phyloP scores from a whole-genome alignment of 2,329 filamentous ascomycete species.

The Penicillium sp. region DNA sequence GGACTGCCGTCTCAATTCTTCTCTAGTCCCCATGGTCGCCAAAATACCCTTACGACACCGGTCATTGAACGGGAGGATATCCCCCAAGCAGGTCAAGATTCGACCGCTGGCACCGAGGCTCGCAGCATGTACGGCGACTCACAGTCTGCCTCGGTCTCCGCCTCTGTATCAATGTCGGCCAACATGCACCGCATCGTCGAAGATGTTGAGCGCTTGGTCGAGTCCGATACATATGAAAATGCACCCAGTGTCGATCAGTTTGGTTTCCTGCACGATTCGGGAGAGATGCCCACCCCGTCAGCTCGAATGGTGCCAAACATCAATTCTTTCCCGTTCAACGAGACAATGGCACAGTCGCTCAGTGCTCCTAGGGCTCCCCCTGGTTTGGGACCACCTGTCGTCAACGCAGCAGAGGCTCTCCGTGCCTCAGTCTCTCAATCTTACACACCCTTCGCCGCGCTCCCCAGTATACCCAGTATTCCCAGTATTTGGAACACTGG shows the following conservation, averaged over 20 bases:
- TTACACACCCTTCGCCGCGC: slow-evolving; percentile 36
- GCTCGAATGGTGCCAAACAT: slow-evolving; percentile 28
- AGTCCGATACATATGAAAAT: slow-evolving; percentile 46
- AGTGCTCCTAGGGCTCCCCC: slow-evolving; percentile 39
- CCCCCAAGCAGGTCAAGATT: slow-evolving; percentile 32
- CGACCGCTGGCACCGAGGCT: slow-evolving; percentile 32
- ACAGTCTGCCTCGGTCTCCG: slow-evolving; percentile 53
- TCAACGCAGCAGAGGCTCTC: slow-evolving; percentile 25
- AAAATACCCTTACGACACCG: slow-evolving; percentile 44
- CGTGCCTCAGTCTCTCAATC: slow-evolving; percentile 35
- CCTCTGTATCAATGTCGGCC: slow-evolving; percentile 49
- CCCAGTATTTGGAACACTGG: slow-evolving; percentile 50
- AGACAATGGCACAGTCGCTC: slow-evolving; percentile 29
- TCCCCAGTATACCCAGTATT: slow-evolving; percentile 47
- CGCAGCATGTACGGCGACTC: slow-evolving; percentile 45
- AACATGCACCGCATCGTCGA: slow-evolving; percentile 47
- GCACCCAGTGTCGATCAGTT: slow-evolving; percentile 35
- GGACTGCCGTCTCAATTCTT: slow-evolving; percentile 56
- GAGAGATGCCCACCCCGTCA: slow-evolving; percentile 31
- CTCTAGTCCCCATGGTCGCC: slow-evolving; percentile 49
- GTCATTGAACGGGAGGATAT: slow-evolving; percentile 49
- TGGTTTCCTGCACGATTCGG: slow-evolving; percentile 29
- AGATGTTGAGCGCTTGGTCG: slow-evolving; percentile 44
- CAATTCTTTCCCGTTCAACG: slow-evolving; percentile 28
- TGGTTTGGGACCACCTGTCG: slow-evolving; percentile 35